Evolutionary conservation across 768 basidiomycete genomes (phyloP).

Genomic region (Lyophyllum atratum): DNA sequence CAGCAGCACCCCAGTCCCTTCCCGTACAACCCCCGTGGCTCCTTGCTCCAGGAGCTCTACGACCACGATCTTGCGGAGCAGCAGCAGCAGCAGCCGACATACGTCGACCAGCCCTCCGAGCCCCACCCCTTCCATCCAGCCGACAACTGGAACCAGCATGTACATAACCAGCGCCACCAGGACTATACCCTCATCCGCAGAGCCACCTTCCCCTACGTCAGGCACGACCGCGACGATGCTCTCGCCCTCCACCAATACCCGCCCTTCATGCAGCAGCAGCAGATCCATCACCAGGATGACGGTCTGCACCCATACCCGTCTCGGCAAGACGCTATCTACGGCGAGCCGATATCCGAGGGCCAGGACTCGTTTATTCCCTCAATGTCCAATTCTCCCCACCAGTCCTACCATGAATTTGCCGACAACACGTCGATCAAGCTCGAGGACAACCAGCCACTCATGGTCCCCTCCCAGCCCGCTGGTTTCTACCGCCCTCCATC

Average conservation of each 20-base stretch:
- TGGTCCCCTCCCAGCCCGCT: conserved; percentile 63
- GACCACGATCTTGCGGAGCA: conserved; percentile 55
- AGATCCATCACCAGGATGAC: conserved; percentile 41
- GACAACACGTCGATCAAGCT: conserved; percentile 58
- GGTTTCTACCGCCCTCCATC: conserved; percentile 45
- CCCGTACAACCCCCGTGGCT: conserved; percentile 39
- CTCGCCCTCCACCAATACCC: conserved; percentile 40
- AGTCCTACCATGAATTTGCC: conserved; percentile 50
- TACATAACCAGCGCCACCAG: conserved; percentile 37
- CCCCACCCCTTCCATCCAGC: conserved; percentile 21
- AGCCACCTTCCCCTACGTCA: conserved; percentile 76
- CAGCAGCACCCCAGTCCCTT: conserved; percentile 29
- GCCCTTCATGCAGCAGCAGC: conserved; percentile 44
- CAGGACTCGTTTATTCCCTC: conserved; percentile 40
- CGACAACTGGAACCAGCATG: conserved; percentile 26
- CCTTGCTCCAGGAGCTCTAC: conserved; percentile 74
- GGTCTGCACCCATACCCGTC: conserved; percentile 30
- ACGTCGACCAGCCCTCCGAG: conserved; percentile 36
- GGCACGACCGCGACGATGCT: conserved; percentile 64
- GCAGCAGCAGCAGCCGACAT: conserved; percentile 33
- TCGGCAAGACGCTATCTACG: conserved; percentile 38
- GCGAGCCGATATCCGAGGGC: conserved; percentile 30
- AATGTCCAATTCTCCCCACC: conserved; percentile 40
- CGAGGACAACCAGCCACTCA: conserved; percentile 59
- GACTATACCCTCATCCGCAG: conserved; percentile 59